A percentile compares a stretch with the other conserved stretches of the same genome.
These are phyloP conservation scores for Malus sylvestris DNA, from an alignment of 306 rosid species.

Conservation along the genomic window DNA sequence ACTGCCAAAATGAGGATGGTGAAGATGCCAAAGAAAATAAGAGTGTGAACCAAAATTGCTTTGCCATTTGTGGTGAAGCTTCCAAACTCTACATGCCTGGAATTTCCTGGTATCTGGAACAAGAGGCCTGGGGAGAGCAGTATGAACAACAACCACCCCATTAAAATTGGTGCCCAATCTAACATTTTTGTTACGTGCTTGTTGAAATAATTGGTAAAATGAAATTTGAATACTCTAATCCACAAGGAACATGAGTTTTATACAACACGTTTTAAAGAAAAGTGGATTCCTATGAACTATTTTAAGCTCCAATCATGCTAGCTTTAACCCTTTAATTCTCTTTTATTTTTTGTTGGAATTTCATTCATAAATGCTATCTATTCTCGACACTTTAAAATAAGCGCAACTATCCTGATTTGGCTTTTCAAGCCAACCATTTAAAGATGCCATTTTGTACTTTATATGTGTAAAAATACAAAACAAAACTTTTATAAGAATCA, in stretches of 20 bases:
- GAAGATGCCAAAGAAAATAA: constrained; percentile 38
- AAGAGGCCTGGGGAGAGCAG: constrained; percentile 54
- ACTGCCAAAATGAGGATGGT: constrained; percentile 48
- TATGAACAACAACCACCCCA: constrained; percentile 42
- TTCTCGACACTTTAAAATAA: no score
- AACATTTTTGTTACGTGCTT: constrained; percentile 16
- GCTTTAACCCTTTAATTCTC: background rate
- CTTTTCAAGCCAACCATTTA: no score
- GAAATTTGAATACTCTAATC: background rate
- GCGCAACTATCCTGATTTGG: no score
- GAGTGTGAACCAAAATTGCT: constrained; percentile 42
- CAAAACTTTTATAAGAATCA: no score
- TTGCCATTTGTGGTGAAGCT: constrained; percentile 44
- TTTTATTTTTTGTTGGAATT: background rate
- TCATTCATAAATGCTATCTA: no score
- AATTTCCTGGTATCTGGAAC: constrained; percentile 46
- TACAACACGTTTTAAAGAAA: background rate
- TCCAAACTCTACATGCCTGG: constrained; percentile 33
- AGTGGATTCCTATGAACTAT: background rate
- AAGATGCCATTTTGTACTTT: no score
- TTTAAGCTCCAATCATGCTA: background rate
- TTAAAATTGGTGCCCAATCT: constrained; percentile 52
- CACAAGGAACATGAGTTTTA: background rate
- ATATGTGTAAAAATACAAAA: background rate
- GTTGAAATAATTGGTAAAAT: background rate